Evolutionary conservation across 257 asterid genomes (phyloP).

Genomic region (Sherardia arvensis): DNA sequence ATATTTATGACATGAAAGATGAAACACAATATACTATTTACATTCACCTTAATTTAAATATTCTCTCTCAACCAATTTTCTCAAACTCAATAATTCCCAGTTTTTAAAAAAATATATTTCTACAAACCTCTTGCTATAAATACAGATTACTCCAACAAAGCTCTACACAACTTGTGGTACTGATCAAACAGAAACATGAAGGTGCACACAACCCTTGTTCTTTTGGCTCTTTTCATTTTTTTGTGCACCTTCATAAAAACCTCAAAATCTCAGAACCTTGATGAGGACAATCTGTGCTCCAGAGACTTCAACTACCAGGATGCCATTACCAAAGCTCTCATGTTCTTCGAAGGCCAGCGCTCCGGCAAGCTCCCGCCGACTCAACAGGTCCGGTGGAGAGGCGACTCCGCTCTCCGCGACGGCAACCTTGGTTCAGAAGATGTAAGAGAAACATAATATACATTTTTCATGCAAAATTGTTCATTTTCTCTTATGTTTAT

Average conservation of each 20-base stretch:
- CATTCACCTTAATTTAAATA: background rate
- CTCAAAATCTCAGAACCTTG: background rate
- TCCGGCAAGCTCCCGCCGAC: constrained; percentile 50
- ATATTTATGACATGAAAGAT: too few relatives aligned
- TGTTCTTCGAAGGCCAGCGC: constrained; percentile 88
- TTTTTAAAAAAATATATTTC: too few relatives aligned
- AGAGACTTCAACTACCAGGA: constrained; percentile 27
- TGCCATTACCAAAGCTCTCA: constrained; percentile 51
- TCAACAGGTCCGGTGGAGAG: constrained; percentile 72
- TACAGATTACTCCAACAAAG: background rate
- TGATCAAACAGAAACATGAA: background rate
- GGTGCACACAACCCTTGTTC: background rate
- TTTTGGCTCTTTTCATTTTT: constrained; percentile 16
- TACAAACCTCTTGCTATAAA: background rate
- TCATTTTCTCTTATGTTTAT: background rate
- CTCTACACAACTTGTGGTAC: background rate
- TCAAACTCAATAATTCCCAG: background rate
- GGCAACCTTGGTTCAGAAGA: constrained; percentile 17
- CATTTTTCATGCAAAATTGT: background rate
- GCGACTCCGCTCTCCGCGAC: constrained; percentile 61
- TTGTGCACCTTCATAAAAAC: constrained; percentile 11
- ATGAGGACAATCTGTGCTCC: background rate
- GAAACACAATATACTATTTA: too few relatives aligned
- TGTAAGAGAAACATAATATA: background rate
- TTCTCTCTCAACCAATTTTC: background rate